These are phyloP conservation scores for Fusarium sp. DNA, from an alignment of 2,329 filamentous ascomycete genomes.

Conservation along the genomic window DNA sequence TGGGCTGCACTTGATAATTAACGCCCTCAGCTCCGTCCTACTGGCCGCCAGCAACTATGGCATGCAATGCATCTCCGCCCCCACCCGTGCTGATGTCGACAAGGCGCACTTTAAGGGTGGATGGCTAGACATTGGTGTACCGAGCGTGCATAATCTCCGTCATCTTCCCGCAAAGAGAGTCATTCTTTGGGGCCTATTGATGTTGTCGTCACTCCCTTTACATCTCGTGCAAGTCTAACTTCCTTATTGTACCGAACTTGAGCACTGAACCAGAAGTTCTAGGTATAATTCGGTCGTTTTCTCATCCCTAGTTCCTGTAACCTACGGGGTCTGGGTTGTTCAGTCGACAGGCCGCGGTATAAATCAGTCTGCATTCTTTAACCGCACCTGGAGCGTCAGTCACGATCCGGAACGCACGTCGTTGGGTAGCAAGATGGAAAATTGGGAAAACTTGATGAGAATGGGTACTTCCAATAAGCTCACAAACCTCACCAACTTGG, in stretches of 20 bases:
- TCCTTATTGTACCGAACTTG: too few relatives aligned
- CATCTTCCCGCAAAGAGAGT: background rate
- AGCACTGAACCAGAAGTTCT: background rate
- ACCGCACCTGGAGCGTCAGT: background rate
- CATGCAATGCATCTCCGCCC: slow-evolving; percentile 48
- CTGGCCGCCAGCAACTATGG: slow-evolving; percentile 46
- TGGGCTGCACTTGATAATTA: slow-evolving; percentile 15
- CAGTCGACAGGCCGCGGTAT: background rate
- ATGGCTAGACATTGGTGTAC: slow-evolving; percentile 33
- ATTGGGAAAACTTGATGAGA: background rate
- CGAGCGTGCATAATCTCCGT: slow-evolving; percentile 19
- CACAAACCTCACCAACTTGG: background rate
- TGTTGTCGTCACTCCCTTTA: slow-evolving; percentile 4
- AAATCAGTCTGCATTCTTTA: background rate
- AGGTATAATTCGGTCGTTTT: slow-evolving; percentile 20
- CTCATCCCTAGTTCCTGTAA: background rate
- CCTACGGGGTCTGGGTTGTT: too few relatives aligned
- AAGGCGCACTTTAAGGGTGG: slow-evolving; percentile 4
- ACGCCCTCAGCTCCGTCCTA: slow-evolving; percentile 17
- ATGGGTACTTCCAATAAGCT: background rate
- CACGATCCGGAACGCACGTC: too few relatives aligned
- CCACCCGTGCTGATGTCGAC: slow-evolving; percentile 46
- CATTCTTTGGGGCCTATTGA: background rate
- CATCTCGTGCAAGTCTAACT: slow-evolving; percentile 5
- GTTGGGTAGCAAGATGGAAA: too few relatives aligned